Evolutionary conservation across 176 grass and related monocot genomes (phyloP).

Genomic region (Pontederia crassipes): DNA sequence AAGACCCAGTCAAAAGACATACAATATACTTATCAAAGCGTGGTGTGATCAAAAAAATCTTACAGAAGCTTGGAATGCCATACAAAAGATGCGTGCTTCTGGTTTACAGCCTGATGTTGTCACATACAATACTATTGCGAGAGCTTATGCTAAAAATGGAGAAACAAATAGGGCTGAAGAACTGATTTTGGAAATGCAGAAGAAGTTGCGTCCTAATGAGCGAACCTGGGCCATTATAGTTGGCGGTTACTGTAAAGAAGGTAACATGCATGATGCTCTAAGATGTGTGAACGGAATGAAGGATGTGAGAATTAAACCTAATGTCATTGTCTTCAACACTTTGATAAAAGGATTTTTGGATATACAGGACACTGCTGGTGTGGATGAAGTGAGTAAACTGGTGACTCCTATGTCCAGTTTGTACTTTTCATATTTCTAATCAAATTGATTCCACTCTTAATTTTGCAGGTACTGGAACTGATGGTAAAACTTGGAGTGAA

Average conservation of each 20-base stretch:
- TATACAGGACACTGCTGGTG: conserved; percentile 47
- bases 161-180: conserved; percentile 72
- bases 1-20: conserved; percentile 56
- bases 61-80: conserved; percentile 49
- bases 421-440: background rate
- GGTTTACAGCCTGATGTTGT: conserved; percentile 63
- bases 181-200: conserved; percentile 60
- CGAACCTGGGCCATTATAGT: conserved; percentile 88
- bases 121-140: conserved; percentile 89
- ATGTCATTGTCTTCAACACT: conserved; percentile 75
- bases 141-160: conserved; percentile 61
- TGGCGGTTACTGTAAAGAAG: conserved; percentile 76
- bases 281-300: conserved; percentile 77
- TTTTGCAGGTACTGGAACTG: conserved; percentile 53
- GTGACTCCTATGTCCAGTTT: background rate
- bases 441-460: conserved; percentile 6
- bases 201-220: conserved; percentile 54
- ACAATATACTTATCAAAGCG: conserved; percentile 88
- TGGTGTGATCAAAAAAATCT: conserved; percentile 76
- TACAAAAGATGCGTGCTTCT: conserved; percentile 43
- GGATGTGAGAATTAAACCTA: conserved; percentile 44
- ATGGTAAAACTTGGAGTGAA: conserved; percentile 71
- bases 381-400: conserved; percentile 45
- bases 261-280: conserved; percentile 70
- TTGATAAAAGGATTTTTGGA: conserved; percentile 88